Conservation (phyloP, 2,329 filamentous ascomycete genomes). For the Paraphaeosphaeria sporulosa region DNA sequence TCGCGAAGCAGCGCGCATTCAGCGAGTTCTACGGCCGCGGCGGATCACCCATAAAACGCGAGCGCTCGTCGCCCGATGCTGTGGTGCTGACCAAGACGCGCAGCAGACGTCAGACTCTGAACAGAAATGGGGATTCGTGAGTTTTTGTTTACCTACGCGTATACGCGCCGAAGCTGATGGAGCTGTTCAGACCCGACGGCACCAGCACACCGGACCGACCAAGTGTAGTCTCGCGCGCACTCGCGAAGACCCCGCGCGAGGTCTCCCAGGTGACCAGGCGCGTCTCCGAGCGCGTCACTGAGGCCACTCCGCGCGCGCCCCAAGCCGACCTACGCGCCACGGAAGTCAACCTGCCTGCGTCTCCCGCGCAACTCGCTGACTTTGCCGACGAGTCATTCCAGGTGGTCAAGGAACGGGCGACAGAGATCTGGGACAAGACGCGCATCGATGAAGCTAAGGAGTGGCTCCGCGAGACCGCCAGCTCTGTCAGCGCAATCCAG, state of each 20-base stretch:
- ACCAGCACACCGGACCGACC: conserved; percentile 55
- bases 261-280: conserved; percentile 54
- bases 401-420: conserved; percentile 73
- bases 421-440: conserved; percentile 69
- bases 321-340: conserved; percentile 64
- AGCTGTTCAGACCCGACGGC: conserved; percentile 42
- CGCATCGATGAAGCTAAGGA: conserved; percentile 72
- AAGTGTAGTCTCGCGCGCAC: conserved; percentile 52
- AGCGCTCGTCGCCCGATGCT: conserved; percentile 48
- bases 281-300: conserved; percentile 57
- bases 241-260: conserved; percentile 50
- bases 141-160: conserved; percentile 36
- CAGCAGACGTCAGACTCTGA: conserved; percentile 44
- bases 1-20: conserved; percentile 70
- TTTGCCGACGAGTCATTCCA: conserved; percentile 74
- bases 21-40: conserved; percentile 77
- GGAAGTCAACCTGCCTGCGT: conserved; percentile 69
- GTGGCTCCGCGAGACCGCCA: conserved; percentile 72
- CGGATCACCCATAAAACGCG: conserved; percentile 62
- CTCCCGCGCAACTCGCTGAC: conserved; percentile 65
- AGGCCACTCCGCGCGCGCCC: conserved; percentile 63
- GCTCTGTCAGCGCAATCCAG: conserved; percentile 65
- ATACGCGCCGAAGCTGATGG: conserved; percentile 34
- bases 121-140: conserved; percentile 44
- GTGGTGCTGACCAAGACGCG: conserved; percentile 39